Base-by-base conservation (phyloP, 257 asterid genomes). In the Striga asiatica region DNA sequence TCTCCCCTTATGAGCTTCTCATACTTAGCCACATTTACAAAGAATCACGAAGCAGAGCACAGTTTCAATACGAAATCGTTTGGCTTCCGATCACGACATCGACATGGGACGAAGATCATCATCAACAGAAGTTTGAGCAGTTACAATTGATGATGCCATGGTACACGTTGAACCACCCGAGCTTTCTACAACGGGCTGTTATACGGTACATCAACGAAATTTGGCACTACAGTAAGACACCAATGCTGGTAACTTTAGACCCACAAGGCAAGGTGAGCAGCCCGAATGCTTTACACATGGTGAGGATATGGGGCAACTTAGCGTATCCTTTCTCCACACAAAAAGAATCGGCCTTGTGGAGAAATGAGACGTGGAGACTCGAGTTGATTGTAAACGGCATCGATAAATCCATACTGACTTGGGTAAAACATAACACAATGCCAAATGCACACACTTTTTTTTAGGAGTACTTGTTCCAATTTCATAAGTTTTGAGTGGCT, bases 231-330 rank as follows among this genome's bases (percentile, higher is more conserved):
- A 25, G 71, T 2, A 88, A 76, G 87, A 85, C 77, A 76, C 68
- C 78, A 58, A 78, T 88, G 67, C 68, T 88, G 2, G 95, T 88
- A 54, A 73, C 84, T 6, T 45, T 88, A 63, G 97, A 88, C 68
- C 92, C 80, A 6, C 83, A 75, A 9, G 94, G 85, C 6, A 80
- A 67, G 64, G 68, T 85, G 6, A 82, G 46, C 2, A 73, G 77
- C 76, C 73, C 49, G 0, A 85, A 88, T 58, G 87, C 97, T 2
- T 39, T 69, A 32, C 88, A 85, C 56, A 85, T 80, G 91, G 66
- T 79, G 29, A 73, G 87, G 89, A 82, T 88, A 24, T 88, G 97
- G 97, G 95, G 92, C 4, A 82, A 80, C 56, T 22, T 50, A 64
- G 83, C 92, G 5, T 88, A 84, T 58, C 95, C 95, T 11, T 88